Evolutionary conservation across 2,329 filamentous ascomycete genomes (phyloP).

Genomic region (Aureobasidium sp.): DNA sequence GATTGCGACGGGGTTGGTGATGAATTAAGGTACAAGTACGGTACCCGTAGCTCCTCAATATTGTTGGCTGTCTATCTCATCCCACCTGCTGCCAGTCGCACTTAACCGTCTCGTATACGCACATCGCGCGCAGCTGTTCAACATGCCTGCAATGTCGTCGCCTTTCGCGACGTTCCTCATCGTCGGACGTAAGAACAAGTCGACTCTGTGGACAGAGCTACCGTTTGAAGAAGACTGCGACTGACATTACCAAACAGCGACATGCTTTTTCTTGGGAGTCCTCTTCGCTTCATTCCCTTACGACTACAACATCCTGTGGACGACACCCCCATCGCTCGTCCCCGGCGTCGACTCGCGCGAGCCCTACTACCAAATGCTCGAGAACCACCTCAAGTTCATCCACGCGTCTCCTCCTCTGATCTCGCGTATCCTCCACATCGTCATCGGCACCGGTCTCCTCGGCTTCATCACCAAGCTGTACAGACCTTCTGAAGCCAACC

Average conservation of each 20-base stretch:
- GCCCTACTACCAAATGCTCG: slow-evolving; percentile 74
- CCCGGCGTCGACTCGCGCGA: slow-evolving; percentile 35
- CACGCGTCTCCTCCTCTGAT: slow-evolving; percentile 89
- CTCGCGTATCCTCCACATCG: slow-evolving; percentile 86
- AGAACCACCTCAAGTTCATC: slow-evolving; percentile 83
- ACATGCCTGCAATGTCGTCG: slow-evolving; percentile 19
- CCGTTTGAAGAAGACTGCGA: neutral
- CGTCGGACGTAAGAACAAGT: slow-evolving; percentile 68
- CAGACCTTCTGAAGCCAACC: slow-evolving; percentile 85
- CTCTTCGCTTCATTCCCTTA: slow-evolving; percentile 96
- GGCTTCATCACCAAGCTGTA: slow-evolving; percentile 94
- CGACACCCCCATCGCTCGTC: slow-evolving; percentile 50
- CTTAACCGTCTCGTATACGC: neutral
- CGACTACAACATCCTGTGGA: slow-evolving; percentile 85
- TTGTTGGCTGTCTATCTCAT: neutral
- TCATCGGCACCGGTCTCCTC: slow-evolving; percentile 76
- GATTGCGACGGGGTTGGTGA: neutral
- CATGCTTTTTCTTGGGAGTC: slow-evolving; percentile 96
- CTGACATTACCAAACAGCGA: slow-evolving; percentile 36
- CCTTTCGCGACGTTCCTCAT: slow-evolving; percentile 95
- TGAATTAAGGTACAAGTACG: neutral
- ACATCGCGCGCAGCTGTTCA: slow-evolving; percentile 5
- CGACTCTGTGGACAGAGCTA: neutral
- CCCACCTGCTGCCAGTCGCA: neutral
- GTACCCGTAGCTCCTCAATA: neutral